These are phyloP conservation scores for Tilletia horrida DNA, from an alignment of 1,284 basidiomycete genomes.

Conservation along the genomic window DNA sequence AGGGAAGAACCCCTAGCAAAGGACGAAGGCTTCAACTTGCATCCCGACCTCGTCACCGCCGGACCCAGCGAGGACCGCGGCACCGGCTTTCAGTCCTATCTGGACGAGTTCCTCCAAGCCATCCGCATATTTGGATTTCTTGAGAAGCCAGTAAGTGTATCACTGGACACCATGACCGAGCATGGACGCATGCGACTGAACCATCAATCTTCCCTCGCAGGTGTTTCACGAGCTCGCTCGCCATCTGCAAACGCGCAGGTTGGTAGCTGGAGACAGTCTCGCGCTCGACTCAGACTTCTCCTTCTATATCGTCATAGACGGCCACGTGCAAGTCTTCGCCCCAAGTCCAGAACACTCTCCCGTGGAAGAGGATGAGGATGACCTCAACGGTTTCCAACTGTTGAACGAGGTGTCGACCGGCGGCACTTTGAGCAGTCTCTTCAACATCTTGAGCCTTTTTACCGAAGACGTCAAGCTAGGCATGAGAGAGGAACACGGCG, in stretches of 20 bases:
- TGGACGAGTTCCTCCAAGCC: constrained; percentile 54
- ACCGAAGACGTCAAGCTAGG: constrained; percentile 94
- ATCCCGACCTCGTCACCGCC: constrained; percentile 37
- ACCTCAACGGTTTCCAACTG: constrained; percentile 47
- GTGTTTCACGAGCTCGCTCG: constrained; percentile 54
- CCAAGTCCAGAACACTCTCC: constrained; percentile 22
- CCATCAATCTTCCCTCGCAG: background rate
- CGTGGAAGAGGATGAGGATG: constrained; percentile 36
- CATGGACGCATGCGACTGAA: background rate
- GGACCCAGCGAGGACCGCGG: constrained; percentile 18
- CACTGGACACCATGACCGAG: background rate
- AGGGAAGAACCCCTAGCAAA: constrained; percentile 50
- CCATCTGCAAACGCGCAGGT: constrained; percentile 50
- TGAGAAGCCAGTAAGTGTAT: constrained; percentile 43
- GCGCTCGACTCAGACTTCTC: constrained; percentile 49
- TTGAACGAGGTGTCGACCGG: constrained; percentile 53
- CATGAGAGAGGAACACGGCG: constrained; percentile 29
- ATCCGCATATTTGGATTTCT: constrained; percentile 55
- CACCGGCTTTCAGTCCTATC: constrained; percentile 50
- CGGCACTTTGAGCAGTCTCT: constrained; percentile 85
- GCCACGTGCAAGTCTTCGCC: constrained; percentile 53
- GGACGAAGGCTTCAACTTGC: constrained; percentile 49
- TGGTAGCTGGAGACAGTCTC: constrained; percentile 51
- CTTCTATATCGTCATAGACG: constrained; percentile 55
- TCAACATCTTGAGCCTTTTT: constrained; percentile 91